Evolutionary conservation across 495 filamentous ascomycete genomes (phyloP), one percentile per base, ranked within the genome.

Genomic region (Lentithecium fluviatile): DNA sequence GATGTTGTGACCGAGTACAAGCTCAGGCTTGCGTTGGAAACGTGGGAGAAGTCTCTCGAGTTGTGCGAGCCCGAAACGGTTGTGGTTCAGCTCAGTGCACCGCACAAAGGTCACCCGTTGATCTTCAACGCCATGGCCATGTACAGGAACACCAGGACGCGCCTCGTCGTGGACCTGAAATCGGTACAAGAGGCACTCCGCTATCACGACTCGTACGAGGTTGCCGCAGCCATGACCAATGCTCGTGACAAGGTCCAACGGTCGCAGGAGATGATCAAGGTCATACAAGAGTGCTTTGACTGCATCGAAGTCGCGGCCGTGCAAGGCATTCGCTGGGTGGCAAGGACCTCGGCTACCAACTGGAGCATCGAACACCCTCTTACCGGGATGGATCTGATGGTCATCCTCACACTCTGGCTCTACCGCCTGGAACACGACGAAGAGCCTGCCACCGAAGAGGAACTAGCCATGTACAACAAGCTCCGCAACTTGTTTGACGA

Each of bases 41-140:
- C 93, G 20, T 98, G 94, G 94, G 92, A 97, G 81, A 91, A 86
- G 78, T 95, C 94, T 17, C 82, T 97, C 8, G 91, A 95, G 49
- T 80, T 95, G 51, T 97, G 92, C 72, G 93, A 97, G 77, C 85
- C 93, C 4, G 94, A 98, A 72, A 88, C 83, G 4, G 91, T 95
- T 59, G 82, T 90, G 7, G 90, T 97, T 40, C 90, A 91, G 40
- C 83, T 97, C 58, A 95, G 89, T 70, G 91, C 93, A 12, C 94
- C 94, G 42, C 92, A 97, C 73, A 96, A 96, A 74, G 90, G 93
- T n/a, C 94, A 98, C 71, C 94, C 94, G 11, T 77, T 98, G 49
- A 91, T 98, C 71, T 98, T 98, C 83, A 98, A 98, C 74, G 94
- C 95, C 64, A 90, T 95, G 88, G 95, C 95, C 19, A 88, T 97